Conservation (phyloP, 352 stramenopile genomes). For the Globisporangium echinulatum region DNA sequence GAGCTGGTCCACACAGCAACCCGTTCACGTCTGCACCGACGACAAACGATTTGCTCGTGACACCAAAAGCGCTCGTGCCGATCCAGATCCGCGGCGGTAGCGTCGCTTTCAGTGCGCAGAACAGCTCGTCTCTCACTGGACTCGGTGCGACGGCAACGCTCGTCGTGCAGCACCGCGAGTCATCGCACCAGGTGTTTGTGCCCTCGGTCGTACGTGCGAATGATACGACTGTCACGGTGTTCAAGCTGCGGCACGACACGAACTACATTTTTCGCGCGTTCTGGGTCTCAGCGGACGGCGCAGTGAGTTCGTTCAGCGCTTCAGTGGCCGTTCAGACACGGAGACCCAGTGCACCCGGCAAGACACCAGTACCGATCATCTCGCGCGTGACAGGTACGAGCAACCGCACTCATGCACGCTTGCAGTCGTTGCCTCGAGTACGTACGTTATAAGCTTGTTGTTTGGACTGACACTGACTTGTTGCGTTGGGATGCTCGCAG, state of each 20-base stretch:
- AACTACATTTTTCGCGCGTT: constrained; percentile 42
- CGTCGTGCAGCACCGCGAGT: constrained; percentile 29
- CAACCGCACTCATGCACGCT: no score
- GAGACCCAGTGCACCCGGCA: constrained; percentile 18
- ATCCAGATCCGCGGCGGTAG: constrained; percentile 17
- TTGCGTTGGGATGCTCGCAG: constrained; percentile 7
- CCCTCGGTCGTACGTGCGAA: constrained; percentile 14
- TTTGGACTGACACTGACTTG: neutral
- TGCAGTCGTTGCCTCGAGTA: neutral
- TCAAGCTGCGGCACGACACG: constrained; percentile 14
- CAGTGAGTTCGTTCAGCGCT: constrained; percentile 20
- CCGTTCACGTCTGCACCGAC: neutral
- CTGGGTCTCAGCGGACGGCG: constrained; percentile 10
- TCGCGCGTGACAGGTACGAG: constrained; percentile 30
- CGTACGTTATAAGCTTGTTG: no score
- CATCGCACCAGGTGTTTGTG: constrained; percentile 15
- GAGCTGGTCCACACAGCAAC: constrained; percentile 20
- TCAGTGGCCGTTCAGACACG: constrained; percentile 24
- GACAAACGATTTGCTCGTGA: neutral
- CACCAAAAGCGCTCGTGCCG: constrained; percentile 7
- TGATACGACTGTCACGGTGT: neutral
- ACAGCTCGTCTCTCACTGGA: constrained; percentile 5
- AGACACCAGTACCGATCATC: constrained; percentile 31
- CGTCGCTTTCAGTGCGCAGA: constrained; percentile 17
- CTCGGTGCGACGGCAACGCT: neutral